phyloP scores from a whole-genome alignment of 768 basidiomycete species.

The Boletus speciosus region DNA sequence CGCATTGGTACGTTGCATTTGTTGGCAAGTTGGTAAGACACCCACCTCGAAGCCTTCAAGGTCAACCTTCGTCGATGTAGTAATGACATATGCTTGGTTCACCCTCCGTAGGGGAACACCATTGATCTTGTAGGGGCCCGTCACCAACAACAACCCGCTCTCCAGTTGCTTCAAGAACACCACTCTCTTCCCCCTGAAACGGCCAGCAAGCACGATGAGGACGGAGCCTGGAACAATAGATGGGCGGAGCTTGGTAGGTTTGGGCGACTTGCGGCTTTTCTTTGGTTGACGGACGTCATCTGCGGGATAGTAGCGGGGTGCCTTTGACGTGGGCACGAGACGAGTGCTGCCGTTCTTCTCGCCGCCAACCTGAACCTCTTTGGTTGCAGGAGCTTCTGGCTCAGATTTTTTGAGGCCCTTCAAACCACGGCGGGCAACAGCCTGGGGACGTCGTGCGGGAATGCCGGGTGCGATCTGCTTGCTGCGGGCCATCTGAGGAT shows the following conservation, averaged over 20 bases:
- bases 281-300: conserved; percentile 92
- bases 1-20: background rate
- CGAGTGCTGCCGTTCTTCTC: conserved; percentile 90
- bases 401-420: conserved; percentile 80
- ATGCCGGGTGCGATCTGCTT: conserved; percentile 80
- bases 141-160: conserved; percentile 90
- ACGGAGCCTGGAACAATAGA: conserved; percentile 93
- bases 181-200: conserved; percentile 97
- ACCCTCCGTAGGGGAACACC: conserved; percentile 97
- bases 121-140: conserved; percentile 97
- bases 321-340: conserved; percentile 80
- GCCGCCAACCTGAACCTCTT: conserved; percentile 83
- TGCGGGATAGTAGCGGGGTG: conserved; percentile 89
- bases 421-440: conserved; percentile 75
- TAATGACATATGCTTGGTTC: conserved; percentile 98
- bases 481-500: conserved; percentile 77
- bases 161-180: conserved; percentile 96
- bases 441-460: conserved; percentile 79
- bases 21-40: conserved; percentile 8
- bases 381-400: conserved; percentile 56
- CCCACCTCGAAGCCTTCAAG: conserved; percentile 69
- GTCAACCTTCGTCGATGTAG: conserved; percentile 93
- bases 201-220: conserved; percentile 94
- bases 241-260: conserved; percentile 73
- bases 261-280: conserved; percentile 84